Evolutionary conservation across 257 asterid species (phyloP).

Genomic region (Fraxinus cuspidata): DNA sequence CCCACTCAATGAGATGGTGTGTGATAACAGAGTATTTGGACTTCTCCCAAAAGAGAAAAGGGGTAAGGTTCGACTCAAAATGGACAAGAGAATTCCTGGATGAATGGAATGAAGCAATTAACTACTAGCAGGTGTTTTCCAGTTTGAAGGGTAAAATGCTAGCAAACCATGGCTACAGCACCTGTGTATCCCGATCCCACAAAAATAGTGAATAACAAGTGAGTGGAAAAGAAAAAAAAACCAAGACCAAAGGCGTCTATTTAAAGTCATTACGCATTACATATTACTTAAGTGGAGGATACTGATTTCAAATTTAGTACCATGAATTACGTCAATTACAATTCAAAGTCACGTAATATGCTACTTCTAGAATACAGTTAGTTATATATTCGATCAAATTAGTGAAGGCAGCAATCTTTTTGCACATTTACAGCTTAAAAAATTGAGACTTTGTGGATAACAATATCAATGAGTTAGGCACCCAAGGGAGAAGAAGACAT

Average conservation of each 20-base stretch:
- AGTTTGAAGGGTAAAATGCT: no score
- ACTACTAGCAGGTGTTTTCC: no score
- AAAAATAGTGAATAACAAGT: background rate
- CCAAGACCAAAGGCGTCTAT: background rate
- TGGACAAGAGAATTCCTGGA: no score
- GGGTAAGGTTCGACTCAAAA: no score
- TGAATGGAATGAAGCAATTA: no score
- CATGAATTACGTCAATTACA: background rate
- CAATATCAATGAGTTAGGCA: slow-evolving; percentile 7
- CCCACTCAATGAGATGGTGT: no score
- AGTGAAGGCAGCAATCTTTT: background rate
- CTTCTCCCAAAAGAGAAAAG: no score
- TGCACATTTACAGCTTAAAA: slow-evolving; percentile 2
- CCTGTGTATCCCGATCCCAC: no score
- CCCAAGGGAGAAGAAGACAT: slow-evolving; percentile 34
- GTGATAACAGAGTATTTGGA: no score
- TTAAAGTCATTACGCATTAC: background rate
- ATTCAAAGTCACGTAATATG: background rate
- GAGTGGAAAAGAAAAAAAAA: background rate
- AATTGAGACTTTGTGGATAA: slow-evolving; percentile 4
- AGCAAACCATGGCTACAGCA: no score
- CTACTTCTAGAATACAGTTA: background rate
- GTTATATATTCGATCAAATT: background rate
- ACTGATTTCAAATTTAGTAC: background rate
- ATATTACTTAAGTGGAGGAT: background rate